Base-by-base conservation (phyloP, 2,329 filamentous ascomycete genomes). In the Epichloe typhina region DNA sequence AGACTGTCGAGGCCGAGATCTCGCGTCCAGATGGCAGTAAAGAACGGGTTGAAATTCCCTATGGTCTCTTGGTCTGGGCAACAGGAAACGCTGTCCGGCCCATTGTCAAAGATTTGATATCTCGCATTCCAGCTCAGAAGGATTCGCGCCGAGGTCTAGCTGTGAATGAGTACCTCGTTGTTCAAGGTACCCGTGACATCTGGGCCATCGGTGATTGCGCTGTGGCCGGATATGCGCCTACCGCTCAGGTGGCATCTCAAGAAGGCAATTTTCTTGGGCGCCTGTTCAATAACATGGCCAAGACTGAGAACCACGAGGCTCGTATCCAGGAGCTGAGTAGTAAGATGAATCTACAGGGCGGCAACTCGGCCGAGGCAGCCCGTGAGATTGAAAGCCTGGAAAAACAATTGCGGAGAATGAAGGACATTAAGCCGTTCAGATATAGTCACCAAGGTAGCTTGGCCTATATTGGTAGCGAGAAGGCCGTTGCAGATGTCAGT, bases 281-380 rank as follows among this genome's bases (percentile, higher is more conserved):
- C 56, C 82, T 98, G 54, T 96, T 98, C 78, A 98, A 98, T 78
- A 94, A 93, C 70, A 95, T 97, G 88, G 93, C 90, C 66, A 94
- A 90, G 79, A 94, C 88, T 2, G 84, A 95, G 63, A 73, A 77
- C 47, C 82, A 96, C 56, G 89, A 97, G 74, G 60, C 68, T 37
- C 80, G 90, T 64, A 80, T 98, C 52, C 74, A 79, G 55, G 72
- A 82, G 50, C 80, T 97, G 17, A 82, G 78, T 69, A 68, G 74
- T 50, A 72, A 68, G 56, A 67, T 84, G 53, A 83, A 83, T 69
- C 64, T 83, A 43, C 68, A 76, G 65, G 75, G 76, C 39, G 77
- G 76, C 54, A 81, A 83, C 61, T 76, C 83, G n/a, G 82, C 88
- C 50, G 82, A 83, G 64, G 69, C 74, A 58, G 79, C 81, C 48